Percentiles rank a stretch among this genome's conserved stretches.
Evolutionary conservation across 2,329 filamentous ascomycete genomes (phyloP).

Genomic region (Sphaerulina populicola): DNA sequence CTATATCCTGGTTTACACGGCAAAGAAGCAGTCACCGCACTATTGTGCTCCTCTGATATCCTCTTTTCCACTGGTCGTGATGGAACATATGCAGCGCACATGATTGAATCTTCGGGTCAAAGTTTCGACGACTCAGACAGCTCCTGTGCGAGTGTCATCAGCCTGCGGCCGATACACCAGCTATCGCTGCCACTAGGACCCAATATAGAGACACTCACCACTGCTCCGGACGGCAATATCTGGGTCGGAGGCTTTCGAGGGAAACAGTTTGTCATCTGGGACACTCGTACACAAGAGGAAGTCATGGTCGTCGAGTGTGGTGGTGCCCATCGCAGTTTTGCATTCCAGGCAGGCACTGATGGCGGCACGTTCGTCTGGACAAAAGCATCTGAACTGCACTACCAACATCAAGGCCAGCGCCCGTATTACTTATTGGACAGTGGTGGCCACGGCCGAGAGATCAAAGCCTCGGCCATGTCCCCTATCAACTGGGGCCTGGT

Average conservation of each 20-base stretch:
- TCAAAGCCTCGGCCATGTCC: conserved; percentile 55
- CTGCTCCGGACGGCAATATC: conserved; percentile 49
- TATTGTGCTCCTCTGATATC: conserved; percentile 34
- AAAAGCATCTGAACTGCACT: conserved; percentile 44
- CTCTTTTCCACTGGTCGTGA: conserved; percentile 70
- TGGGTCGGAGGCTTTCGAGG: conserved; percentile 74
- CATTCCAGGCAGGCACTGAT: conserved; percentile 39
- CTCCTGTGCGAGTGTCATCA: background rate
- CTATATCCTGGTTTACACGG: conserved; percentile 35
- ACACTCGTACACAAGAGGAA: conserved; percentile 62
- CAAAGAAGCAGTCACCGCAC: conserved; percentile 59
- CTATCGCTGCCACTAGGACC: conserved; percentile 63
- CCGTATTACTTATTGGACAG: conserved; percentile 44
- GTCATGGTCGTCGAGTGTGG: conserved; percentile 70
- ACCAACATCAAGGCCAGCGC: conserved; percentile 14
- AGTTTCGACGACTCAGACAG: conserved; percentile 2
- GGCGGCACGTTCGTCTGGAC: conserved; percentile 63
- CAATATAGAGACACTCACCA: conserved; percentile 64
- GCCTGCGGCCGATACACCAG: conserved; percentile 56
- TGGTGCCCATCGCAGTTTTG: conserved; percentile 72
- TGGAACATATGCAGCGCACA: conserved; percentile 62
- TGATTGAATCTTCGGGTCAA: conserved; percentile 24
- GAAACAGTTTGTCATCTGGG: conserved; percentile 72
- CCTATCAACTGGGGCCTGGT: conserved; percentile 37
- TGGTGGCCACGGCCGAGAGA: conserved; percentile 80